Evolutionary conservation across 1,139 yeast genomes (phyloP), one percentile per base, ranked within the genome.

Genomic region (Hemisphaericaspora xylofermentans): DNA sequence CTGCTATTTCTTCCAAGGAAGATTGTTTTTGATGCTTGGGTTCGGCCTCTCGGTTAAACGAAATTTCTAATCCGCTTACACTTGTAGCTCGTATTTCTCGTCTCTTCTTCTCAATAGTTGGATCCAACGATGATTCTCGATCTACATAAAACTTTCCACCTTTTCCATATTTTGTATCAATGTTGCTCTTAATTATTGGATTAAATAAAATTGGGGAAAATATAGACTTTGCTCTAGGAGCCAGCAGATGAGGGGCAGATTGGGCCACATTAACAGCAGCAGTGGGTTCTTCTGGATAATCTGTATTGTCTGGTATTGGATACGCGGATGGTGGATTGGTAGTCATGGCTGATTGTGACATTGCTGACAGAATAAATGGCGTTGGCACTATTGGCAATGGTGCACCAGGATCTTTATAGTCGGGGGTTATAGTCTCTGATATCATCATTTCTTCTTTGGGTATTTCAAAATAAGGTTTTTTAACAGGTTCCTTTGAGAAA

Each of bases 121-220:
- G 56, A 14, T 57, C 63, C 17, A 40, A 46, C 2, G 65, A 50
- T 3, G 56, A 46, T 18, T 71, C 75, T 39, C 66, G 63, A 6
- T 63, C 61, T 7, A 82, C 87, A 55, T 82, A 87, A 54, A 84
- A 88, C 53, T 88, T 84, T 2, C 96, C 96, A 6, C 96, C 96
- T 51, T 78, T 77, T 6, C 87, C 84, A 52, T 88, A 88, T 54
- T 88, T 88, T 42, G 86, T 81, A 57, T 88, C 96, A 21, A 88
- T 82, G 45, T 79, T 81, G 39, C 80, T 78, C 46, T 81, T 81
- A 39, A 88, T 87, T 27, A 82, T 76, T 0, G 95, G 94, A 52
- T 87, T 86, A 62, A 88, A 88, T 33, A 76, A 73, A 27, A 88
- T 68, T 0, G 96, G 95, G 0, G 95, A 87, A 58, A 87, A 88